Base-by-base conservation (phyloP, 129 eudicot genomes). In the Sambucus nigra region DNA sequence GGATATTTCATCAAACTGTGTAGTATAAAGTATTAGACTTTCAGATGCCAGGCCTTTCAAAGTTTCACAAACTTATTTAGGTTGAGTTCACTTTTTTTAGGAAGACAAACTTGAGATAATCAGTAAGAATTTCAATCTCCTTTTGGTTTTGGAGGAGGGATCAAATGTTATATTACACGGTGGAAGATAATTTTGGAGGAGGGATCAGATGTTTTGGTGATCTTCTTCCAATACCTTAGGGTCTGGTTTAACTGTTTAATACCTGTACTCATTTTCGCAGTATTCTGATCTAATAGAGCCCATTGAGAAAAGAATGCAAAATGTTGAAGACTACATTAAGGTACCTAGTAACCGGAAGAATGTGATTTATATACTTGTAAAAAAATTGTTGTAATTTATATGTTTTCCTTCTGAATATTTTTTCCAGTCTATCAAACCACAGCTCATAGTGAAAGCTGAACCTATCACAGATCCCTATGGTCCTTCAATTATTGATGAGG, bases 391-490 rank as follows among this genome's bases (percentile, higher is more conserved):
- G 33, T 55, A 65, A 66, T 38, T 24, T 53, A 12, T 26, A 35
- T 55, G 1, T 29, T 39, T 35, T 32, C 41, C 26, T 49, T 25
- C 53, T 42, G 17, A 24, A 48, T 40, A 39, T 24, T 21, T 14
- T 61, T 40, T 64, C 40, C 84, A 92, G 99, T 86, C 91, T 38
- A 69, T 86, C 53, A 92, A 92, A 63, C 82, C 96, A 24, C 91
- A 73, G 80, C 77, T 92, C 42, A 61, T 57, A 52, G 92, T 82
- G 68, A 80, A 86, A 75, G 87, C 69, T 33, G 99, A 86, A 67
- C 96, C 99, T 24, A 82, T 92, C 29, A 69, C 63, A 27, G 96
- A 92, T 68, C 99, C 96, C 21, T 92, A 92, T 64, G 99, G 99
- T 29, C 99, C 96, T 35, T 80, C 99, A 29, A 82, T 86, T n/a